phyloP scores from a whole-genome alignment of 2,329 filamentous ascomycete genomes.

The Monosporascus sp. region DNA sequence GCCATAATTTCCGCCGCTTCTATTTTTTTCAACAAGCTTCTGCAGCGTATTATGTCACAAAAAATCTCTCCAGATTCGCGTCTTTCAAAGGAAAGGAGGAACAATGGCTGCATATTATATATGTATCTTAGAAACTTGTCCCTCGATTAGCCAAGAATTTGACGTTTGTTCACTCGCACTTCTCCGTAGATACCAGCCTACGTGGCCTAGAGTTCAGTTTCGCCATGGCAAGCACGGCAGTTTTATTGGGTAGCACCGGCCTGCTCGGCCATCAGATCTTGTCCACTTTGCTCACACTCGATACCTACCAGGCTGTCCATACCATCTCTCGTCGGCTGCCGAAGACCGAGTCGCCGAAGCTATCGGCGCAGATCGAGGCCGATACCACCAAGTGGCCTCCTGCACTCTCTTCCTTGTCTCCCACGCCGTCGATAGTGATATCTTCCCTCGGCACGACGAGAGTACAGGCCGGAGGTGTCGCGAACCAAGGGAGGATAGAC shows the following conservation, averaged over 20 bases:
- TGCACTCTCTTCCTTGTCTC: constrained; percentile 48
- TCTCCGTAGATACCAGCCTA: no score
- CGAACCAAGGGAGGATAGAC: constrained; percentile 81
- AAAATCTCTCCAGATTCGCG: no score
- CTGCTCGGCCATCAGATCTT: constrained; percentile 72
- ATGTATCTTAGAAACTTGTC: no score
- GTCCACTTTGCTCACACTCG: constrained; percentile 50
- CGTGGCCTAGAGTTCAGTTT: background rate
- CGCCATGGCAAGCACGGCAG: constrained; percentile 41
- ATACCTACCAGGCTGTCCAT: constrained; percentile 47
- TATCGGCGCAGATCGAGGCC: constrained; percentile 59
- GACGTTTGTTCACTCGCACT: no score
- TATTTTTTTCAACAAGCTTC: no score
- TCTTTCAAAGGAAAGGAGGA: no score
- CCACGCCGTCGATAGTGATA: constrained; percentile 61
- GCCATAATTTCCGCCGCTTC: no score
- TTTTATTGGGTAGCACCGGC: constrained; percentile 60
- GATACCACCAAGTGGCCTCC: constrained; percentile 66
- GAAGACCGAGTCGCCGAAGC: constrained; percentile 49
- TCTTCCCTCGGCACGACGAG: constrained; percentile 78
- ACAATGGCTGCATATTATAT: no score
- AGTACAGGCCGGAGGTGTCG: constrained; percentile 66
- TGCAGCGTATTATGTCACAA: no score
- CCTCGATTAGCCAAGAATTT: no score
- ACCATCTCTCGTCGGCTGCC: constrained; percentile 65